These are phyloP conservation scores for Colletotrichum paranaense DNA, from an alignment of 2,329 filamentous ascomycete species.

Conservation along the genomic window DNA sequence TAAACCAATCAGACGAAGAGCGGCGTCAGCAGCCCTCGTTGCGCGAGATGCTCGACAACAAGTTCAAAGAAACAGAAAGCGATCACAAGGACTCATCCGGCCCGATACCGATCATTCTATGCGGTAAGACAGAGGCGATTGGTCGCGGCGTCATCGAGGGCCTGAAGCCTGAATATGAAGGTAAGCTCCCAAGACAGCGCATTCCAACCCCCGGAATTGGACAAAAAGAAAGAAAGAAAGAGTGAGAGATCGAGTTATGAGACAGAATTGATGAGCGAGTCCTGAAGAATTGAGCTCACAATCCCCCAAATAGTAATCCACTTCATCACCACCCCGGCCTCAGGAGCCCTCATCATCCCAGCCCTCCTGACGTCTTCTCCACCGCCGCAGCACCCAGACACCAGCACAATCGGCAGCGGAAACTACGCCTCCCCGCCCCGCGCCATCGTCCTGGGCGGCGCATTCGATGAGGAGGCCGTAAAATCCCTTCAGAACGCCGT, in stretches of 20 bases:
- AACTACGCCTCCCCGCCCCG: constrained; percentile 25
- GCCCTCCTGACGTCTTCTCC: constrained; percentile 22
- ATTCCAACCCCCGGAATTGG: neutral
- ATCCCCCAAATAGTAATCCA: constrained; percentile 24
- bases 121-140: constrained; percentile 40
- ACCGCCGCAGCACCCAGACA: constrained; percentile 30
- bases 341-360: constrained; percentile 33
- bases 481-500: constrained; percentile 14
- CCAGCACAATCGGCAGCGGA: constrained; percentile 35
- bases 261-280: neutral
- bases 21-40: neutral
- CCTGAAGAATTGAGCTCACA: neutral
- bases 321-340: constrained; percentile 29
- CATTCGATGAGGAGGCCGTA: constrained; percentile 27
- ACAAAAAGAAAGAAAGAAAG: neutral
- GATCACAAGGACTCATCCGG: neutral
- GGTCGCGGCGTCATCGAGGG: constrained; percentile 39
- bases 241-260: neutral
- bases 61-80: neutral
- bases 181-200: constrained; percentile 24
- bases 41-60: neutral
- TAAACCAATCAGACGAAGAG: neutral
- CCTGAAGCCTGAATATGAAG: constrained; percentile 42
- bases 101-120: constrained; percentile 39
- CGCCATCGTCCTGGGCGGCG: constrained; percentile 32